Evolutionary conservation across 192 early-diverging fungal species (phyloP).

Genomic region (Gonapodya prolifera): DNA sequence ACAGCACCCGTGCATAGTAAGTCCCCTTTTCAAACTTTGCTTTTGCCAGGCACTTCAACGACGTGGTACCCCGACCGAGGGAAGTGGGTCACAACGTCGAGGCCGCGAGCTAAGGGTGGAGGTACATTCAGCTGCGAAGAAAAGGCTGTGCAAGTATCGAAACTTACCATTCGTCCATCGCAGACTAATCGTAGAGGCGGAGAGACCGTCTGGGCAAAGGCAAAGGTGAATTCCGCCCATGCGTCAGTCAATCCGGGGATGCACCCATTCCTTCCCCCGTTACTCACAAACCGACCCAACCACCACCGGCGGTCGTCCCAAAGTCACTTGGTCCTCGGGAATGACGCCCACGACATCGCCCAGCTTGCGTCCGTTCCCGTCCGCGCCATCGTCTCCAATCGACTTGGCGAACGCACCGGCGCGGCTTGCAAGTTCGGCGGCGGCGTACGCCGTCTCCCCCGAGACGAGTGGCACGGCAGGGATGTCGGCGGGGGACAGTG

Average conservation of each 20-base stretch:
- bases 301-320: not conserved
- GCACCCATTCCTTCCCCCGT: not conserved
- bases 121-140: not conserved
- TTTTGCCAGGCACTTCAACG: not conserved
- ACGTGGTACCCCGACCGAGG: not conserved
- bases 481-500: not conserved
- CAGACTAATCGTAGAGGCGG: not conserved
- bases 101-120: not conserved
- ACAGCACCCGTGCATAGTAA: no score
- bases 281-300: not conserved
- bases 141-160: not conserved
- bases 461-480: not conserved
- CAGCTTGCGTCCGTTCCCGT: not conserved
- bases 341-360: not conserved
- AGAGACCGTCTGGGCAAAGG: not conserved
- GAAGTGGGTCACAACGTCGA: slow-evolving; percentile 4
- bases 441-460: not conserved
- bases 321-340: not conserved
- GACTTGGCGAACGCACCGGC: not conserved
- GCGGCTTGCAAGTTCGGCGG: not conserved
- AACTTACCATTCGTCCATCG: not conserved
- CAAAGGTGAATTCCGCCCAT: not conserved
- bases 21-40: not conserved
- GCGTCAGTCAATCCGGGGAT: not conserved
- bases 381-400: not conserved